Percentiles rank a stretch among this genome's conserved stretches.
Conservation (phyloP, 768 basidiomycete genomes). For the Neoboletus brunneissimus region DNA sequence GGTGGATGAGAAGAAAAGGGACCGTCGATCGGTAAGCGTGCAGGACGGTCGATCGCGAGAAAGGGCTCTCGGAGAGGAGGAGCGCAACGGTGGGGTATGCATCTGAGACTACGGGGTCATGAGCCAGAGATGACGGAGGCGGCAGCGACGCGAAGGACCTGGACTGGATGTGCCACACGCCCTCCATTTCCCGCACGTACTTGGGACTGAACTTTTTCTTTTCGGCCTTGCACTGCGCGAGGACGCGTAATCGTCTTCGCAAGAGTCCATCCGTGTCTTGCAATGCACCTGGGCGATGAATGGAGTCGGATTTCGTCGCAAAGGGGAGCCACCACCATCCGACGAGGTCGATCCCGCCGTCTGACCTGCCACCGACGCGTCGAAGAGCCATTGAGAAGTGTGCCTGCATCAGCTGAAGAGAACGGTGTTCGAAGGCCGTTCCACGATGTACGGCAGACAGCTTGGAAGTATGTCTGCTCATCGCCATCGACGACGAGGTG, state of each 20-base stretch:
- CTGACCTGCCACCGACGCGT: constrained; percentile 81
- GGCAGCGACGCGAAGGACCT: not conserved
- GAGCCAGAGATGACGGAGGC: not conserved
- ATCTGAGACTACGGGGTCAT: not conserved
- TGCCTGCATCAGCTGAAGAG: constrained; percentile 55
- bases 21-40: constrained; percentile 72
- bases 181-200: constrained; percentile 86
- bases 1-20: constrained; percentile 76
- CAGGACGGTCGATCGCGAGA: constrained; percentile 66
- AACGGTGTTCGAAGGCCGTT: constrained; percentile 69
- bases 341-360: constrained; percentile 84
- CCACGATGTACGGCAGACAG: constrained; percentile 67
- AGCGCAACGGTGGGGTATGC: constrained; percentile 52
- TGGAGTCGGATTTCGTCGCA: not conserved
- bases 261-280: constrained; percentile 13
- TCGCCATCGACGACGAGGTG: not conserved
- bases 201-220: constrained; percentile 76
- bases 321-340: constrained; percentile 93
- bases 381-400: constrained; percentile 76
- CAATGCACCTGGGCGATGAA: constrained; percentile 5
- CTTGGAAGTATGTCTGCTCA: not conserved
- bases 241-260: constrained; percentile 63
- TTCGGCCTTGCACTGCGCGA: constrained; percentile 92
- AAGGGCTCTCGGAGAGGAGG: constrained; percentile 77
- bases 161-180: constrained; percentile 56